Evolutionary conservation across 1,139 yeast genomes (phyloP), one percentile per base, ranked within the genome.

Genomic region (Blastobotrys persicus): DNA sequence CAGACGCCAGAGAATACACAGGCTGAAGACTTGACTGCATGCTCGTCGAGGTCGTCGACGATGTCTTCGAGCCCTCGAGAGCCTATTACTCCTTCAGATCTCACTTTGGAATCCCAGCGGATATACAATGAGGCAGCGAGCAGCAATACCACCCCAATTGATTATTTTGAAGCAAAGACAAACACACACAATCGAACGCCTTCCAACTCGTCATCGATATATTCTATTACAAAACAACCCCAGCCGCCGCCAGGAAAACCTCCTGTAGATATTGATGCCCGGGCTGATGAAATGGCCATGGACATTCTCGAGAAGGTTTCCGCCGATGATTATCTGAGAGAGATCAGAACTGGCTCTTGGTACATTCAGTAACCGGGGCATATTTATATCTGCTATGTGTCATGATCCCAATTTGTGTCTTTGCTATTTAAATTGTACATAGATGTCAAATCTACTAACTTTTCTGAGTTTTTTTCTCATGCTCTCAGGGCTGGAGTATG

Each of bases 241-340:
- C 31, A 37, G 31, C n/a, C n/a, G n/a, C n/a, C 28, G 9, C 42
- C 42, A 3, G 28, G 26, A 14, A 26, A 13, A 4, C 31, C 28
- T 2, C 17, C n/a, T 31, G 20, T 41, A 18, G 46, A 48, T 44
- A 44, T 51, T 37, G 67, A 63, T 31, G 64, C 58, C 23, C 52
- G 48, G 28, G 70, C 69, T 18, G 71, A 67, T 49, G 65, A 62
- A 45, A 64, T 67, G 63, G 71, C 71, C 18, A 62, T 62, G 61
- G 53, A 59, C 35, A 67, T 67, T 45, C 53, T 67, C 45, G 68
- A 59, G 47, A 60, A 59, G 49, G 65, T 65, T 19, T 56, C 57
- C 38, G 63, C 62, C 17, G 59, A 61, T 42, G 64, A 61, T 35
- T 61, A 63, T 49, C 49, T 58, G 28, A 53, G 56, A 20, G 64